phyloP scores from a whole-genome alignment of 164 flowering plant genomes.

The Taxillus chinensis region DNA sequence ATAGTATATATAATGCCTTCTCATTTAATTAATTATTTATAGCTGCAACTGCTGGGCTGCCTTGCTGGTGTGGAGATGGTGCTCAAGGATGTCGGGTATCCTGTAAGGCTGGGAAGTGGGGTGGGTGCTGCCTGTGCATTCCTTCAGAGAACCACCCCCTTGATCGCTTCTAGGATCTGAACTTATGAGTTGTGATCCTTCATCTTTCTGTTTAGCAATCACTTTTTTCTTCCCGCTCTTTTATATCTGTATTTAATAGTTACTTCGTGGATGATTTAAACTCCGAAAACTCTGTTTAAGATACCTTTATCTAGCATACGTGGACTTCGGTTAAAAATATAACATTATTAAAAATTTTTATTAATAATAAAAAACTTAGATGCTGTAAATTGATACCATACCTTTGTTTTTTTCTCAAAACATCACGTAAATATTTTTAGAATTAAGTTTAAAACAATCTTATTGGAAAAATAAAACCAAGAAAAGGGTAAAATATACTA shows the following conservation, averaged over 20 bases:
- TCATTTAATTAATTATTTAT: conserved; percentile 5
- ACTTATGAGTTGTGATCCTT: neutral
- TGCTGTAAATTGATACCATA: no score
- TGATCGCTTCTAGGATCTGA: conserved; percentile 86
- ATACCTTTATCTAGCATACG: no score
- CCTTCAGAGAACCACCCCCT: conserved; percentile 61
- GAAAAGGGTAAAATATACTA: no score
- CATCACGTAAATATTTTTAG: no score
- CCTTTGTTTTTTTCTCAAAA: no score
- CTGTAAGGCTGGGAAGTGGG: conserved; percentile 87
- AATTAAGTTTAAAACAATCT: no score
- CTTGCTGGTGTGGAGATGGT: conserved; percentile 97
- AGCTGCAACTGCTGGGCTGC: conserved; percentile 93
- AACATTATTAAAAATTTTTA: no score
- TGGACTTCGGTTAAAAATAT: no score
- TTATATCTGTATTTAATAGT: conserved; percentile 1
- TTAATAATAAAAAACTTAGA: no score
- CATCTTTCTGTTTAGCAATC: conserved; percentile 15
- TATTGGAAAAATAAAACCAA: no score
- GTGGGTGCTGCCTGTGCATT: conserved; percentile 81
- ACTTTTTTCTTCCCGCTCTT: conserved; percentile 8
- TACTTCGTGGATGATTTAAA: no score
- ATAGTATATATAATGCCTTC: neutral
- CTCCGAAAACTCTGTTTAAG: no score
- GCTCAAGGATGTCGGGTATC: conserved; percentile 87